A percentile compares a stretch with the other conserved stretches of the same genome.
Conservation (phyloP, 2,329 filamentous ascomycete genomes). For the Ceratocystiopsis brevicomis region DNA sequence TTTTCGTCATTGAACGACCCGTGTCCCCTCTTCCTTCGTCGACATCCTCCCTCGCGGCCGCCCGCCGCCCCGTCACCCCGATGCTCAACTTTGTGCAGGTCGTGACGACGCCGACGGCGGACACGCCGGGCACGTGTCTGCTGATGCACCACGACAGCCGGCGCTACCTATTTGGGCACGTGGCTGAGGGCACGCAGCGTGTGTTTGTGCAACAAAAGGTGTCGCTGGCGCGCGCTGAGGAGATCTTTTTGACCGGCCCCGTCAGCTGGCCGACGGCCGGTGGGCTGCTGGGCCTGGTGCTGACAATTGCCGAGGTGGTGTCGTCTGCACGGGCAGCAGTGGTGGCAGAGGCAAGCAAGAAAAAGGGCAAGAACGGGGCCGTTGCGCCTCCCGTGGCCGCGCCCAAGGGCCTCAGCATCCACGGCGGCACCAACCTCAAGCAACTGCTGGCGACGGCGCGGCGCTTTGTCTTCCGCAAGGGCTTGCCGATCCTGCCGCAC, state of each 20-base stretch:
- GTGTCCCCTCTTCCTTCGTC: too few species aligned
- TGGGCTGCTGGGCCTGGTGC: slow-evolving; percentile 65
- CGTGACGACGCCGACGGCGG: slow-evolving; percentile 64
- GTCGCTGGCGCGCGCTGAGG: slow-evolving; percentile 43
- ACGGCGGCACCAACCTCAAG: slow-evolving; percentile 63
- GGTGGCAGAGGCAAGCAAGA: slow-evolving; percentile 2
- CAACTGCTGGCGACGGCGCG: slow-evolving; percentile 69
- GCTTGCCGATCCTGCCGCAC: slow-evolving; percentile 50
- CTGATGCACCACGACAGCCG: slow-evolving; percentile 64
- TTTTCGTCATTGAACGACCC: not conserved
- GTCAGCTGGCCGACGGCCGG: slow-evolving; percentile 60
- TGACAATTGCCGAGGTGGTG: slow-evolving; percentile 59
- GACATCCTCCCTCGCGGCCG: too few species aligned
- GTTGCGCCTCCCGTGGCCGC: not conserved
- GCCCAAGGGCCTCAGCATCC: slow-evolving; percentile 36
- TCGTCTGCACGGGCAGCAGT: slow-evolving; percentile 25
- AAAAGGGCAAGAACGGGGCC: too few species aligned
- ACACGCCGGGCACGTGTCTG: slow-evolving; percentile 65
- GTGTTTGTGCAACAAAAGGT: slow-evolving; percentile 50
- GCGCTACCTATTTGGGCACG: slow-evolving; percentile 68
- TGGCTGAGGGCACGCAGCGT: slow-evolving; percentile 72
- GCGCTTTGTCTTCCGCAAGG: slow-evolving; percentile 70
- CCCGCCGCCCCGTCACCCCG: not conserved
- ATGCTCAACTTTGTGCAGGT: slow-evolving; percentile 66
- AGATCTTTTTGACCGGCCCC: slow-evolving; percentile 68